phyloP scores from a whole-genome alignment of 345 rosid genomes.

The Eucalyptus pumila region DNA sequence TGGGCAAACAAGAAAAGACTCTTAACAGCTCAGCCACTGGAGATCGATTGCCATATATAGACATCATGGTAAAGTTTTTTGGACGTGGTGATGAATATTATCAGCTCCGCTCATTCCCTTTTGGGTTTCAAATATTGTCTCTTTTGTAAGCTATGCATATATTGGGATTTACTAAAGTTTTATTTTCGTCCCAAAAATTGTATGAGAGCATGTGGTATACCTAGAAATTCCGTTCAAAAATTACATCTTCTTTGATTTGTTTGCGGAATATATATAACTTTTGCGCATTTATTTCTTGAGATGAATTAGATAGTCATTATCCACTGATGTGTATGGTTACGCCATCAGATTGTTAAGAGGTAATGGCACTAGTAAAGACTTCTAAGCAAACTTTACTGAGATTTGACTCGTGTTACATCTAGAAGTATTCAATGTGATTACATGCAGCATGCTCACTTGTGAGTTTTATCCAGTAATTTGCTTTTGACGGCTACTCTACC shows the following conservation, averaged over 20 bases:
- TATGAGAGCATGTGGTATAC: not conserved
- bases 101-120: not conserved
- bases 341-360: not conserved
- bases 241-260: not conserved
- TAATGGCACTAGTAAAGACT: not conserved
- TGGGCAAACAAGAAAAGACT: not conserved
- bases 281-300: not conserved
- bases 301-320: not conserved
- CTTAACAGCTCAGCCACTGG: not conserved
- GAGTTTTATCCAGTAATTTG: not conserved
- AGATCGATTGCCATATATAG: not conserved
- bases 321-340: not conserved
- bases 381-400: not conserved
- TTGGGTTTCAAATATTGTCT: not conserved
- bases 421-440: not conserved
- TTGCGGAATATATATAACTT: not conserved
- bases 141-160: not conserved
- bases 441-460: not conserved
- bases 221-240: not conserved
- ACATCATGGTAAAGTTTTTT: not conserved
- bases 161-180: not conserved
- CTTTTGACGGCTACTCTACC: not conserved
- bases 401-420: not conserved
- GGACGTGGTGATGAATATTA: not conserved
- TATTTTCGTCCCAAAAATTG: not conserved